These are phyloP conservation scores for Lichtheimia hyalospora DNA, from an alignment of 371 early-diverging fungal genomes.

Conservation along the genomic window DNA sequence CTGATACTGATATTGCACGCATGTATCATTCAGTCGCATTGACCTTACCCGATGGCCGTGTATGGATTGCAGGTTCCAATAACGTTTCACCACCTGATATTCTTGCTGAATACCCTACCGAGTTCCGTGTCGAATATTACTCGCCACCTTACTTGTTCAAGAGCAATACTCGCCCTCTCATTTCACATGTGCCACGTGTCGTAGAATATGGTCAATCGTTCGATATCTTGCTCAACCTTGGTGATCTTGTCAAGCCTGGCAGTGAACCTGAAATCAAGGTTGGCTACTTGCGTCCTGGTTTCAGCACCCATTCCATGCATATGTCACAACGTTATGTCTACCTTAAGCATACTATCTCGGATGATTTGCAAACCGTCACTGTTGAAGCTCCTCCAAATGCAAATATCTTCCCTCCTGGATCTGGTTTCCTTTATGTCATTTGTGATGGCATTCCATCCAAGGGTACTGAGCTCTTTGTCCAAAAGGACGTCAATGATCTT, in stretches of 20 bases:
- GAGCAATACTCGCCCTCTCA: constrained; percentile 46
- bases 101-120: constrained; percentile 54
- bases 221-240: constrained; percentile 33
- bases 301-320: constrained; percentile 66
- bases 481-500: constrained; percentile 15
- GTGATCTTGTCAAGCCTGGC: constrained; percentile 26
- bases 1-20: constrained; percentile 60
- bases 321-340: constrained; percentile 62
- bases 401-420: constrained; percentile 61
- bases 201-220: constrained; percentile 41
- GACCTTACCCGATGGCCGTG: constrained; percentile 54
- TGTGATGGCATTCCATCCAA: constrained; percentile 58
- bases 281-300: constrained; percentile 48
- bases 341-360: constrained; percentile 22
- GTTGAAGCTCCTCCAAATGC: constrained; percentile 56
- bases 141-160: constrained; percentile 62
- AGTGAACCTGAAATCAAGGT: constrained; percentile 37
- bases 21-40: constrained; percentile 70
- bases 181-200: constrained; percentile 43
- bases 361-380: constrained; percentile 27
- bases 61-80: constrained; percentile 53
- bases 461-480: constrained; percentile 34
- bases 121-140: constrained; percentile 63
- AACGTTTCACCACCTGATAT: constrained; percentile 46
- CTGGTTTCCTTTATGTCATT: constrained; percentile 53